Evolutionary conservation across 192 early-diverging fungal genomes (phyloP).

Genomic region (Jimgerdemannia lactiflua): DNA sequence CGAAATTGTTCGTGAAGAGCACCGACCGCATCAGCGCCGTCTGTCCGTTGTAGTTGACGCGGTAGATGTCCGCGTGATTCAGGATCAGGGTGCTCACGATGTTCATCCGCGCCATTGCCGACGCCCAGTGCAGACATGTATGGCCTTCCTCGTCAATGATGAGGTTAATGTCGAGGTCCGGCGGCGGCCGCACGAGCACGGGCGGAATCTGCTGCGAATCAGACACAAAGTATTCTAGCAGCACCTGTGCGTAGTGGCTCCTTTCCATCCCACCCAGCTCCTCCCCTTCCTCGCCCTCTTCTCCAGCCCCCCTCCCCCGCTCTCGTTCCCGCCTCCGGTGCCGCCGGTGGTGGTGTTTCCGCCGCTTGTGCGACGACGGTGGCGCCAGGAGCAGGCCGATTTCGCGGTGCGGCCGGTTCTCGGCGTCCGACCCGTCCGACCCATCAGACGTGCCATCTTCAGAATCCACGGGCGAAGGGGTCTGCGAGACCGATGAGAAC

Average conservation of each 20-base stretch:
- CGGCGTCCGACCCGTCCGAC: not conserved
- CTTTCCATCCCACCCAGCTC: not conserved
- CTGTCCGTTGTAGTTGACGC: constrained; percentile 82
- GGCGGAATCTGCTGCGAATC: constrained; percentile 49
- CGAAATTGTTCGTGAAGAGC: constrained; percentile 85
- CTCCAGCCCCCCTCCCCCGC: too few relatives aligned
- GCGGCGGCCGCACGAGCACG: constrained; percentile 46
- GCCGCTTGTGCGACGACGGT: not conserved
- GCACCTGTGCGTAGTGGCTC: constrained; percentile 25
- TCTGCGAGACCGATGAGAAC: not conserved
- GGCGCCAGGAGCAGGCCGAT: too few relatives aligned
- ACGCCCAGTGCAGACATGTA: constrained; percentile 94
- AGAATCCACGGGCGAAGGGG: too few relatives aligned
- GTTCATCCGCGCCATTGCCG: constrained; percentile 78
- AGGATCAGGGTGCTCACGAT: constrained; percentile 74
- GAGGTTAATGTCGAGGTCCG: constrained; percentile 77
- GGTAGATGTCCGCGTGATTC: constrained; percentile 68
- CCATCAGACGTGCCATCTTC: too few relatives aligned
- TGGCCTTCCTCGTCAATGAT: constrained; percentile 96
- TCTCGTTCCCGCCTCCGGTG: too few relatives aligned
- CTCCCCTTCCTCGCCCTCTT: too few relatives aligned
- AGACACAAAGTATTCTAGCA: constrained; percentile 36
- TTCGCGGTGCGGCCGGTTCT: too few relatives aligned
- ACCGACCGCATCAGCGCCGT: constrained; percentile 91
- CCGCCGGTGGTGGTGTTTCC: not conserved